Evolutionary conservation across 768 basidiomycete species (phyloP).

Genomic region (Hypholoma fasciculare): DNA sequence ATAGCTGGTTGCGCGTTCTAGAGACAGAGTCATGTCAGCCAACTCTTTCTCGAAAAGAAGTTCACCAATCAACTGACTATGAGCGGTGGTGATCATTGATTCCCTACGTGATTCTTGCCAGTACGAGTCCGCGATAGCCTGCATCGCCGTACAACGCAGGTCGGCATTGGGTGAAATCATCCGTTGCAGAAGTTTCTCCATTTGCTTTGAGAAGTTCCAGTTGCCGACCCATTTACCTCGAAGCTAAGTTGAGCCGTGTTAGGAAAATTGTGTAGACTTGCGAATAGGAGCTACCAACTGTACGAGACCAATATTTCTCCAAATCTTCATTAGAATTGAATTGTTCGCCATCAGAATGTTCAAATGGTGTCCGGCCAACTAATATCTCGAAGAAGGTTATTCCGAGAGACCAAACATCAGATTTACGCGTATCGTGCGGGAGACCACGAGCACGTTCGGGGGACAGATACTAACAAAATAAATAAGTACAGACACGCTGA

Average conservation of each 20-base stretch:
- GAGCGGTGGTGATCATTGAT: slow-evolving; percentile 23
- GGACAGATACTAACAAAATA: slow-evolving; percentile 69
- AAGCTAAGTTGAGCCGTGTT: slow-evolving; percentile 37
- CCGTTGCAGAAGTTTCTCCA: slow-evolving; percentile 68
- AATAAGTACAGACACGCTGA: not conserved
- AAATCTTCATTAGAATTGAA: slow-evolving; percentile 79
- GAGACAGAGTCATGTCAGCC: not conserved
- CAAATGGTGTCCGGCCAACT: slow-evolving; percentile 90
- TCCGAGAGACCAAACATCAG: slow-evolving; percentile 84
- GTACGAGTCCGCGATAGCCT: slow-evolving; percentile 66
- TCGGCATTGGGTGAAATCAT: slow-evolving; percentile 88
- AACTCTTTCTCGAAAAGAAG: not conserved
- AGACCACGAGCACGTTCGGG: slow-evolving; percentile 89
- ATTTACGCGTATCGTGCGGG: slow-evolving; percentile 91
- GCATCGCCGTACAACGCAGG: slow-evolving; percentile 66
- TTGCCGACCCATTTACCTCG: slow-evolving; percentile 86
- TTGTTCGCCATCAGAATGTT: slow-evolving; percentile 75
- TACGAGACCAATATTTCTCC: slow-evolving; percentile 85
- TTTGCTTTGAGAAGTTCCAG: slow-evolving; percentile 65
- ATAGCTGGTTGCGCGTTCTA: slow-evolving; percentile 50
- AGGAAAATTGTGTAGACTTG: not conserved
- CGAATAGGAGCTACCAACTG: slow-evolving; percentile 41
- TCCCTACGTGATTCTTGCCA: slow-evolving; percentile 44
- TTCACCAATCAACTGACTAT: slow-evolving; percentile 37
- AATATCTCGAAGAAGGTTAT: slow-evolving; percentile 95